Conservation (phyloP, 2,329 filamentous ascomycete species). For the Periconia sp. region DNA sequence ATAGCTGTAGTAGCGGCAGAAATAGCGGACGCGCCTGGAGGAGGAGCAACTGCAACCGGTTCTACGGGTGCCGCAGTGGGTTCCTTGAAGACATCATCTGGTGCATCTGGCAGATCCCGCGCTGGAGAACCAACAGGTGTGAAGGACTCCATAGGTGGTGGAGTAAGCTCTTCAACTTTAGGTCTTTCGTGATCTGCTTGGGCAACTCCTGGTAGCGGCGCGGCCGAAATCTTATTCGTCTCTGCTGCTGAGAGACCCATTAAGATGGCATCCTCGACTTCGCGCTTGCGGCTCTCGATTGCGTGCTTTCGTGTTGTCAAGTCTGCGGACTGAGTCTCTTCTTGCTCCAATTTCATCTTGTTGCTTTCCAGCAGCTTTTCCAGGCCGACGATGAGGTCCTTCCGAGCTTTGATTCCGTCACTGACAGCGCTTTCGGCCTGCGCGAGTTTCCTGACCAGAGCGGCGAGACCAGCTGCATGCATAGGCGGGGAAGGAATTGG, state of each 20-base stretch:
- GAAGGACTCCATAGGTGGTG: slow-evolving; percentile 68
- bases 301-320: slow-evolving; percentile 70
- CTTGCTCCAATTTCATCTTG: slow-evolving; percentile 70
- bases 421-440: slow-evolving; percentile 88
- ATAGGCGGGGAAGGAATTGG: slow-evolving; percentile 82
- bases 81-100: slow-evolving; percentile 36
- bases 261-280: slow-evolving; percentile 92
- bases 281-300: slow-evolving; percentile 82
- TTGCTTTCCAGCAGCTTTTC: slow-evolving; percentile 82
- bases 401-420: slow-evolving; percentile 85
- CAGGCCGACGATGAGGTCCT: slow-evolving; percentile 76
- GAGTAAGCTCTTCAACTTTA: slow-evolving; percentile 75
- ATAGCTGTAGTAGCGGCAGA: slow-evolving; percentile 30
- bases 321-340: slow-evolving; percentile 70
- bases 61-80: slow-evolving; percentile 32
- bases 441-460: slow-evolving; percentile 86
- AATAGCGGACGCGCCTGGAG: slow-evolving; percentile 21
- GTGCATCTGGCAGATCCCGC: slow-evolving; percentile 33
- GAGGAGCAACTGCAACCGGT: slow-evolving; percentile 30
- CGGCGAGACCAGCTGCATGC: slow-evolving; percentile 86
- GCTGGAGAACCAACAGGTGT: slow-evolving; percentile 59
- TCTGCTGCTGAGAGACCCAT: slow-evolving; percentile 73
- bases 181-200: slow-evolving; percentile 11
- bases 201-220: slow-evolving; percentile 30
- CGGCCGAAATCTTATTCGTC: slow-evolving; percentile 54